These are phyloP conservation scores for Bondarzewia mesenterica DNA, from an alignment of 1,284 basidiomycete species.

Conservation along the genomic window DNA sequence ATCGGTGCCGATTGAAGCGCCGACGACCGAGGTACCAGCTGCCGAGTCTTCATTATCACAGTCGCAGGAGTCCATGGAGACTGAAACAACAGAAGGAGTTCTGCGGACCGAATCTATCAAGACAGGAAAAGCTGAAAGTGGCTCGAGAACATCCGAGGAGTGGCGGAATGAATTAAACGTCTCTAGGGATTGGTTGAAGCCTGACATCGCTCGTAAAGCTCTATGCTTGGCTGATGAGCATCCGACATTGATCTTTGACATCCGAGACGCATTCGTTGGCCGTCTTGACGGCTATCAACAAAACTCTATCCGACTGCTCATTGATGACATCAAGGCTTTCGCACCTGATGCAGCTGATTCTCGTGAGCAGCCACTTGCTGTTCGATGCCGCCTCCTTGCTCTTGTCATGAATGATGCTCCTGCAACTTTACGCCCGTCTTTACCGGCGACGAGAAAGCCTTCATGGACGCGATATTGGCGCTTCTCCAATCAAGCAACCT, in stretches of 20 bases:
- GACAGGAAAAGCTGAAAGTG: conserved; percentile 18
- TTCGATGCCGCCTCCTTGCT: conserved; percentile 81
- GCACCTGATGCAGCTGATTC: conserved; percentile 57
- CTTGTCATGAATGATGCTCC: conserved; percentile 74
- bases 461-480: conserved; percentile 60
- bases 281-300: conserved; percentile 51
- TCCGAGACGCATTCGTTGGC: conserved; percentile 74
- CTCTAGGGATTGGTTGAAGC: conserved; percentile 59
- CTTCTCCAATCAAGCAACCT: conserved; percentile 53
- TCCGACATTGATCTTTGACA: conserved; percentile 83
- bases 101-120: too few relatives aligned
- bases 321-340: conserved; percentile 68
- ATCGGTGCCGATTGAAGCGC: conserved; percentile 5
- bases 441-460: conserved; percentile 31
- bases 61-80: conserved; percentile 19
- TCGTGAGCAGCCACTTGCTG: conserved; percentile 67
- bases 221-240: conserved; percentile 82
- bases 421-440: conserved; percentile 40
- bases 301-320: conserved; percentile 53
- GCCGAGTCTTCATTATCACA: too few relatives aligned
- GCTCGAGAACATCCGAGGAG: conserved; percentile 48
- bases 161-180: conserved; percentile 59
- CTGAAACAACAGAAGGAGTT: conserved; percentile 18
- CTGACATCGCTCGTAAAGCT: conserved; percentile 59
- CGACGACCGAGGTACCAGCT: too few relatives aligned